phyloP scores from a whole-genome alignment of 2,329 filamentous ascomycete genomes.

The Sarocladiaceae sp. region DNA sequence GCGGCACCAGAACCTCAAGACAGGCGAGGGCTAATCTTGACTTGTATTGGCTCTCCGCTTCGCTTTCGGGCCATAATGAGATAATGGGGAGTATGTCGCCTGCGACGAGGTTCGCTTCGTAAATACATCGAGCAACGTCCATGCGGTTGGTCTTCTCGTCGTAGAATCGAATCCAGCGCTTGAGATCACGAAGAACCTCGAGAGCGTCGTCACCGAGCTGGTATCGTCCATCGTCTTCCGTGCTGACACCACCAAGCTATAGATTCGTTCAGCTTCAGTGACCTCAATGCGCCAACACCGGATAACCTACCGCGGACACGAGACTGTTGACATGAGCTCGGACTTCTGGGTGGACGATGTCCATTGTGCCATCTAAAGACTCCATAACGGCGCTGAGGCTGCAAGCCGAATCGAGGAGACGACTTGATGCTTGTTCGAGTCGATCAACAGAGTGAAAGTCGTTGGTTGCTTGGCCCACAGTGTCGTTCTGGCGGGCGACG shows the following conservation, averaged over 20 bases:
- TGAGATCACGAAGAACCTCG: slow-evolving; percentile 85
- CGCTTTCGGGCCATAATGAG: slow-evolving; percentile 69
- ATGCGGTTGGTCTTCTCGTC: slow-evolving; percentile 90
- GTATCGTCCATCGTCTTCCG: slow-evolving; percentile 76
- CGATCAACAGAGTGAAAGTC: too few species aligned
- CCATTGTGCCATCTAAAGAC: slow-evolving; percentile 40
- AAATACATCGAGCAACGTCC: slow-evolving; percentile 88
- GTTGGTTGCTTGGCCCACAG: background rate
- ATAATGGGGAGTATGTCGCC: slow-evolving; percentile 88
- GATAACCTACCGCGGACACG: slow-evolving; percentile 72
- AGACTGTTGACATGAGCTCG: slow-evolving; percentile 90
- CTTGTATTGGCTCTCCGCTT: slow-evolving; percentile 66
- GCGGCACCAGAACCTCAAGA: slow-evolving; percentile 80
- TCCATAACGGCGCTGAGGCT: slow-evolving; percentile 40
- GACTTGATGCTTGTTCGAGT: too few species aligned
- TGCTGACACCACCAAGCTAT: slow-evolving; percentile 77
- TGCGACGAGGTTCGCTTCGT: slow-evolving; percentile 85
- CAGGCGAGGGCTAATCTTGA: slow-evolving; percentile 76
- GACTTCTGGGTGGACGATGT: slow-evolving; percentile 82
- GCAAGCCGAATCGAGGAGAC: background rate
- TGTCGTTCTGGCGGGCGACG: slow-evolving; percentile 12
- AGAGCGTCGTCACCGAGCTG: slow-evolving; percentile 88
- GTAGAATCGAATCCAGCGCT: slow-evolving; percentile 91
- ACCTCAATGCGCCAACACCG: background rate
- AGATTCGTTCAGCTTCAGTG: background rate